Percentiles rank a stretch among this genome's conserved stretches.
Evolutionary conservation across 2,329 filamentous ascomycete genomes (phyloP).

Genomic region (Rutstroemia sp.): DNA sequence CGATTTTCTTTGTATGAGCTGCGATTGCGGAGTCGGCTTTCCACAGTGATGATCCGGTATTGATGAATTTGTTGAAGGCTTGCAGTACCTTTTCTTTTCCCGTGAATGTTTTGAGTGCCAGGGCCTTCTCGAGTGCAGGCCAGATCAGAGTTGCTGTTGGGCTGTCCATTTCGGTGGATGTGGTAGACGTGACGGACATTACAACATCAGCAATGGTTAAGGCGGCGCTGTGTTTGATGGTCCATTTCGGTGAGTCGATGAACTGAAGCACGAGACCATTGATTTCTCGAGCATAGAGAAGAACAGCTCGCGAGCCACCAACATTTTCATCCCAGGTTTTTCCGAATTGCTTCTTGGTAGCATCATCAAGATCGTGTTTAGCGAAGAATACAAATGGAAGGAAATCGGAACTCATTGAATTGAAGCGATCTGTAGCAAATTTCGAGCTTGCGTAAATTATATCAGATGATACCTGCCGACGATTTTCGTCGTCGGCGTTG

Average conservation of each 20-base stretch:
- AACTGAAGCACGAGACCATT: constrained; percentile 57
- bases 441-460: constrained; percentile 79
- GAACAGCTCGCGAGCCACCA: constrained; percentile 72
- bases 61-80: constrained; percentile 71
- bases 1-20: constrained; percentile 70
- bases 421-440: constrained; percentile 82
- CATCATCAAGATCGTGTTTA: constrained; percentile 76
- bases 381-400: constrained; percentile 84
- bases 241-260: constrained; percentile 78
- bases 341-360: constrained; percentile 70
- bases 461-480: constrained; percentile 71
- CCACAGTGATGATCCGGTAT: constrained; percentile 54
- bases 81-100: constrained; percentile 82
- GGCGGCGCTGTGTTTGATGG: constrained; percentile 80
- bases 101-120: constrained; percentile 85
- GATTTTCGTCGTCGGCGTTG: constrained; percentile 66
- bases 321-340: constrained; percentile 90
- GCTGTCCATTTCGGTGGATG: constrained; percentile 46
- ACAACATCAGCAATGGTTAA: constrained; percentile 71
- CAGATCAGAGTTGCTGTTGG: constrained; percentile 60
- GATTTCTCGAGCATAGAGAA: constrained; percentile 81
- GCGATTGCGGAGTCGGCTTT: constrained; percentile 44
- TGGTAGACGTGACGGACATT: constrained; percentile 51
- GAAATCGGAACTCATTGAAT: constrained; percentile 63
- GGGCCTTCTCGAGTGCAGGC: constrained; percentile 73